Conservation (phyloP, 1,284 basidiomycete species). For the Fomitopsis pinicola region DNA sequence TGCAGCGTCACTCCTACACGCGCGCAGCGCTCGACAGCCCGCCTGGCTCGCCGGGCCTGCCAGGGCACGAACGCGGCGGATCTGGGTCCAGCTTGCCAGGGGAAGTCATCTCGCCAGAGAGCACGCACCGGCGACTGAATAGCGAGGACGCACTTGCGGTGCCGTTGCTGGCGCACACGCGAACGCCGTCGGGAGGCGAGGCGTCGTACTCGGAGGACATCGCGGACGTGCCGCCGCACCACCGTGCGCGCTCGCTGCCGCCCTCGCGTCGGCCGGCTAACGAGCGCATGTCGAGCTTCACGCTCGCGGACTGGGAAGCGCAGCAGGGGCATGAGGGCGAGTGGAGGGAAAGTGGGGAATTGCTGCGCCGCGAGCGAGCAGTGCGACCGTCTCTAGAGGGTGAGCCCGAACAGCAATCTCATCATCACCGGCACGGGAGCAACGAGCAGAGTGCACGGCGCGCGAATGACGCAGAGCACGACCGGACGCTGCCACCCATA, state of each 20-base stretch:
- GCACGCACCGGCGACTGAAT: conserved; percentile 18
- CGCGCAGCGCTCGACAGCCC: conserved; percentile 19
- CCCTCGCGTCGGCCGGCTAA: not conserved
- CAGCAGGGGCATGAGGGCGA: too few species aligned
- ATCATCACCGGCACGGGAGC: too few species aligned
- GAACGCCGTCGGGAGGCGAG: conserved; percentile 17
- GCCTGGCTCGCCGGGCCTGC: not conserved
- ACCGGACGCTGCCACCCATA: not conserved
- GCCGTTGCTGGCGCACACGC: conserved; percentile 31
- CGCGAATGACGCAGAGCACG: not conserved
- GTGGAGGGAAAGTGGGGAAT: too few species aligned
- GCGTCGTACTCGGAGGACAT: conserved; percentile 10
- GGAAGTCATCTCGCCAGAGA: conserved; percentile 12
- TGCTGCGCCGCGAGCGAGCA: too few species aligned
- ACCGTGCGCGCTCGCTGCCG: not conserved
- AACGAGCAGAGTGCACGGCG: not conserved
- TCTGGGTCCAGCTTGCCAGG: not conserved
- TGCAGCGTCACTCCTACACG: conserved; percentile 1
- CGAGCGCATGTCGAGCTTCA: not conserved
- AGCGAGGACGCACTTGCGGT: conserved; percentile 20
- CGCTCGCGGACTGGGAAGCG: not conserved
- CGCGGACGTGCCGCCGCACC: conserved; percentile 9
- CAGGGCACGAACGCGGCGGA: conserved; percentile 1
- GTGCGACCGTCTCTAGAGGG: too few species aligned
- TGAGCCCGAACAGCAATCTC: too few species aligned